These are phyloP conservation scores for Platanthera zijinensis DNA, from an alignment of 106 monocot genomes.

Conservation along the genomic window DNA sequence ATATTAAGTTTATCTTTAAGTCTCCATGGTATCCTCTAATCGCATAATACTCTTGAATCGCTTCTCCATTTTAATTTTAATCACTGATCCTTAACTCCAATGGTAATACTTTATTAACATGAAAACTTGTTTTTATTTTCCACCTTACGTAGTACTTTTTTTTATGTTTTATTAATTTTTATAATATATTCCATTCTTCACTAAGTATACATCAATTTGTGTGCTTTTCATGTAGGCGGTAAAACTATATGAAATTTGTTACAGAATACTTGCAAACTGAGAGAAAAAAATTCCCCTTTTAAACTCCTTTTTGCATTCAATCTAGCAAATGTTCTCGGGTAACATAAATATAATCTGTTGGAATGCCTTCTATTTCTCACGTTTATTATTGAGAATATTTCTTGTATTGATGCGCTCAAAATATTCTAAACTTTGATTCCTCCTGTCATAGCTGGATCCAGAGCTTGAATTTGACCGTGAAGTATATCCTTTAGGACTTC, in stretches of 20 bases:
- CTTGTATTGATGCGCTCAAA: not conserved
- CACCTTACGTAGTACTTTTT: not conserved
- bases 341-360: not conserved
- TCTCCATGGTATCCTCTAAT: too few species aligned
- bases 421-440: not conserved
- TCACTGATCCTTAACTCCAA: too few species aligned
- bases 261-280: not conserved
- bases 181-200: not conserved
- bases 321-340: not conserved
- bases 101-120: not conserved
- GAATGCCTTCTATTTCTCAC: not conserved
- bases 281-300: not conserved
- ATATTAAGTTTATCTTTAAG: too few species aligned
- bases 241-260: not conserved
- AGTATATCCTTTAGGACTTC: slow-evolving; percentile 96
- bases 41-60: too few species aligned
- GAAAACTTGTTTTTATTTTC: not conserved
- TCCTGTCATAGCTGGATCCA: slow-evolving; percentile 75
- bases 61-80: too few species aligned
- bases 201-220: too few species aligned
- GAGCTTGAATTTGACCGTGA: slow-evolving; percentile 99
- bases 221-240: not conserved
- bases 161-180: not conserved
- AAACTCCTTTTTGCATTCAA: not conserved
- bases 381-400: not conserved